Evolutionary conservation across 2,329 filamentous ascomycete genomes (phyloP).

Genomic region (Thelonectria rubi): DNA sequence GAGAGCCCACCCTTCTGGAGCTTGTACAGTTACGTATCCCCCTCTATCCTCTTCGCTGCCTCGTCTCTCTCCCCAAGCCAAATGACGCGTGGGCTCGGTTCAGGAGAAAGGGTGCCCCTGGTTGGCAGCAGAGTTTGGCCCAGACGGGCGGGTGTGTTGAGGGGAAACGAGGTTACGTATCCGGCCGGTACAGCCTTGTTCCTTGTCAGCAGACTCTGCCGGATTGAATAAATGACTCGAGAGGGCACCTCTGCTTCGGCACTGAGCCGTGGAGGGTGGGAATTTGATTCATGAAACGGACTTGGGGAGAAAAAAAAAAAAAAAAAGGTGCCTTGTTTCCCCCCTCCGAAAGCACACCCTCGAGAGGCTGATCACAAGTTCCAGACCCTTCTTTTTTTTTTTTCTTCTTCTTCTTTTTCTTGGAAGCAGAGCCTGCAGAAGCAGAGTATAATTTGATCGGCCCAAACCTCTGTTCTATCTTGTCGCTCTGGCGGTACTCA

Average conservation of each 20-base stretch:
- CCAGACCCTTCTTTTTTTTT: background rate
- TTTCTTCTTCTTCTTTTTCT: background rate
- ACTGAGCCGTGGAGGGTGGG: background rate
- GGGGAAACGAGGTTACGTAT: background rate
- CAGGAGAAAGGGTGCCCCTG: conserved; percentile 37
- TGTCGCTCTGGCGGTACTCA: background rate
- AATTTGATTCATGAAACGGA: background rate
- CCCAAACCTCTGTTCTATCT: background rate
- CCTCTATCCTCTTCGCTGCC: too few species aligned
- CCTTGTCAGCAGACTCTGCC: conserved; percentile 6
- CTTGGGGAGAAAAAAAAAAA: too few species aligned
- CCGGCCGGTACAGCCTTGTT: background rate
- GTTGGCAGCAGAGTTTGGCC: conserved; percentile 16
- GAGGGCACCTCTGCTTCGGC: background rate
- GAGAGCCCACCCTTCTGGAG: conserved; percentile 12
- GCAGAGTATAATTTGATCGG: background rate
- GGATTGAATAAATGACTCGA: background rate
- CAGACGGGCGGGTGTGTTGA: background rate
- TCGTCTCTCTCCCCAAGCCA: background rate
- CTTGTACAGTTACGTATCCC: too few species aligned
- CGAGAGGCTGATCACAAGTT: background rate
- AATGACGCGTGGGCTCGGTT: conserved; percentile 40
- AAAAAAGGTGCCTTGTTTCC: too few species aligned
- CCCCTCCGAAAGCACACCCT: too few species aligned
- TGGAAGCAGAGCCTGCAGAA: background rate